Evolutionary conservation across 768 basidiomycete species (phyloP), one percentile per base, ranked within the genome.

Genomic region (Lyophyllum atratum): DNA sequence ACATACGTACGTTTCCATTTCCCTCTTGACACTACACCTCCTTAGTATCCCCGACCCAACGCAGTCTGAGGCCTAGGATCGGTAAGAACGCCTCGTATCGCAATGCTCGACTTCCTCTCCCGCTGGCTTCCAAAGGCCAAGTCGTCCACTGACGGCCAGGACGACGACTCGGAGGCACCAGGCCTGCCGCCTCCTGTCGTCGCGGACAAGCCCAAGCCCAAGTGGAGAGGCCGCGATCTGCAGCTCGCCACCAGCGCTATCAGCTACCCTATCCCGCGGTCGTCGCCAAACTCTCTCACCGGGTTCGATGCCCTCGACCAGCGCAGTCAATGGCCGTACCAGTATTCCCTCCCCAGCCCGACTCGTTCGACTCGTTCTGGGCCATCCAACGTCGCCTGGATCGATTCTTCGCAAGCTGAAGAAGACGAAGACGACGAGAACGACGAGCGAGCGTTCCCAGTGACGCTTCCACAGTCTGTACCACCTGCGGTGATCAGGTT

Each of bases 331-430:
- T 49, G 42, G 50, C 54, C 57, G 44, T 40, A 57, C 26, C 25
- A 58, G 57, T 45, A 76, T 72, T 66, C 42, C 55, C 72, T 56
- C 64, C 68, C 54, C 60, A 73, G 59, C 49, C 69, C 63, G 59
- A 72, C 58, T 68, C 75, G 54, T 63, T 64, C 63, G 59, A 72
- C 58, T 68, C 75, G 54, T 63, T 64, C 54, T 49, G 64, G 60
- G 1, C 76, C 76, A n/a, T 71, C 76, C 1, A 70, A 72, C 34
- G 73, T 79, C 46, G 74, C 73, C 11, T 79, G 77, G 78, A 55
- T 76, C 56, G 57, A 52, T 54, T 60, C 49, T 59, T 59, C 56
- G n/a, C n/a, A n/a, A n/a, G n/a, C n/a, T n/a, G n/a, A n/a, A 51
- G 47, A 21, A n/a, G 49, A 56, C 49, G 43, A 50, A 46, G 49